Evolutionary conservation across 169 alveolate genomes (phyloP).

Genomic region (Eimeria sp.): DNA sequence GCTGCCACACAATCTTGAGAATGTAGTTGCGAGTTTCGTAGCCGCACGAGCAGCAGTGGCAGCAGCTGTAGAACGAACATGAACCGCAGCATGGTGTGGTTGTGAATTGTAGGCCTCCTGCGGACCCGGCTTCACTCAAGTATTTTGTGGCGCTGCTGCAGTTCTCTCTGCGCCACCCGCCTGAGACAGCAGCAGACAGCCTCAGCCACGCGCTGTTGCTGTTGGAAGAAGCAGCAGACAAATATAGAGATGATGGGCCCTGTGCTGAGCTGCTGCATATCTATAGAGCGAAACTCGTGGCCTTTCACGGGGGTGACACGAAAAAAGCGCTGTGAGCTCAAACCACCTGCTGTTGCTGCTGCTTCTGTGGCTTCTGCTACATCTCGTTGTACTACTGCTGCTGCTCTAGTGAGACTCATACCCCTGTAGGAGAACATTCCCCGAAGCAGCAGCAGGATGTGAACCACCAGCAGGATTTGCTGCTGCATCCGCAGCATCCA

Average conservation of each 20-base stretch:
- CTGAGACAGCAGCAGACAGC: slow-evolving; percentile 63
- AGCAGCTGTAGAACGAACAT: not conserved
- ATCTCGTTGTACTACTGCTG: too few relatives aligned
- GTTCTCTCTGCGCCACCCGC: slow-evolving; percentile 68
- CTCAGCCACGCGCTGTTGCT: slow-evolving; percentile 72
- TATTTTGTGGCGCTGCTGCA: slow-evolving; percentile 65
- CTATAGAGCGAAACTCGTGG: slow-evolving; percentile 54
- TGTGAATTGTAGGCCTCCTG: not conserved
- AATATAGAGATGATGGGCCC: slow-evolving; percentile 16
- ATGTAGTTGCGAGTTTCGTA: not conserved
- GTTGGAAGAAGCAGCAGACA: slow-evolving; percentile 61
- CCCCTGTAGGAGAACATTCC: not conserved
- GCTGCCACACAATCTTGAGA: not conserved
- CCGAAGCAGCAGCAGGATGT: too few relatives aligned
- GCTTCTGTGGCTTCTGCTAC: slow-evolving; percentile 26
- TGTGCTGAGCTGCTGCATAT: slow-evolving; percentile 63
- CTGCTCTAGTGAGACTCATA: too few relatives aligned
- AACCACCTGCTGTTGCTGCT: slow-evolving; percentile 33
- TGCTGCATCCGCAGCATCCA: not conserved
- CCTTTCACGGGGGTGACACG: slow-evolving; percentile 53
- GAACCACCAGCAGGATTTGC: slow-evolving; percentile 25
- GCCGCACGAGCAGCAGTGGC: not conserved
- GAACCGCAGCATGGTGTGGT: not conserved
- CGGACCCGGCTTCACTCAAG: slow-evolving; percentile 41
- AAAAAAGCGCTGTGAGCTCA: slow-evolving; percentile 43